A percentile compares a stretch with the other conserved stretches of the same genome.
These are phyloP conservation scores for Trichoderma reesei DNA, from an alignment of 495 filamentous ascomycete genomes.

Conservation along the genomic window DNA sequence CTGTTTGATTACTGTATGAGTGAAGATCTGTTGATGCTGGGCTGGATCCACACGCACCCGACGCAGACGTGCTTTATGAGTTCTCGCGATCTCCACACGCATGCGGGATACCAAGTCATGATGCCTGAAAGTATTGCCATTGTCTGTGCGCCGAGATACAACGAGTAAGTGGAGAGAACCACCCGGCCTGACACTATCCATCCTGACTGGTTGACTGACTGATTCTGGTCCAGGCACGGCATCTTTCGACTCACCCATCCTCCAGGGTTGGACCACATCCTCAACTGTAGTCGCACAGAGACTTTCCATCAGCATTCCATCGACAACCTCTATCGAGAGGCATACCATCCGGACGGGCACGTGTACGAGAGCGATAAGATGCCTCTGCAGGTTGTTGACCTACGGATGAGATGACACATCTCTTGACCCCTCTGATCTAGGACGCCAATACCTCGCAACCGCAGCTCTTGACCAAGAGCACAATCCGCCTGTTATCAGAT, in stretches of 20 bases:
- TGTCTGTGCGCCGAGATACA: conserved; percentile 79
- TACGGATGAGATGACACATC: conserved; percentile 32
- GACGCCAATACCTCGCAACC: no score
- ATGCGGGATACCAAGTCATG: conserved; percentile 87
- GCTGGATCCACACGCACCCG: conserved; percentile 98
- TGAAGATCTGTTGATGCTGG: conserved; percentile 79
- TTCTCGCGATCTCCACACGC: conserved; percentile 85
- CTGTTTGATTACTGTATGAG: conserved; percentile 80
- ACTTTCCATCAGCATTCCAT: conserved; percentile 65
- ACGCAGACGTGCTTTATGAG: conserved; percentile 98
- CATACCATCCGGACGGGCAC: conserved; percentile 65
- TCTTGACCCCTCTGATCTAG: no score
- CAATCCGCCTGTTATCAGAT: no score
- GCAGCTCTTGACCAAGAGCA: no score
- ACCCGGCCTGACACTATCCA: background rate
- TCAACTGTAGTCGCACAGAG: conserved; percentile 62
- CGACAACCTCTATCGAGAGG: conserved; percentile 73
- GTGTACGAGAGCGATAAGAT: conserved; percentile 69
- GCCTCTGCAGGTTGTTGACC: conserved; percentile 69
- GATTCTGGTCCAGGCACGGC: conserved; percentile 53
- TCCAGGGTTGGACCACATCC: conserved; percentile 70
- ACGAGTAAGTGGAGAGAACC: conserved; percentile 43
- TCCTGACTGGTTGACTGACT: background rate
- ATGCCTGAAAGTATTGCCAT: conserved; percentile 92
- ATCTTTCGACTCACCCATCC: conserved; percentile 90